Evolutionary conservation across 805 yeast genomes (phyloP).

Genomic region (Barnettozyma salicaria): DNA sequence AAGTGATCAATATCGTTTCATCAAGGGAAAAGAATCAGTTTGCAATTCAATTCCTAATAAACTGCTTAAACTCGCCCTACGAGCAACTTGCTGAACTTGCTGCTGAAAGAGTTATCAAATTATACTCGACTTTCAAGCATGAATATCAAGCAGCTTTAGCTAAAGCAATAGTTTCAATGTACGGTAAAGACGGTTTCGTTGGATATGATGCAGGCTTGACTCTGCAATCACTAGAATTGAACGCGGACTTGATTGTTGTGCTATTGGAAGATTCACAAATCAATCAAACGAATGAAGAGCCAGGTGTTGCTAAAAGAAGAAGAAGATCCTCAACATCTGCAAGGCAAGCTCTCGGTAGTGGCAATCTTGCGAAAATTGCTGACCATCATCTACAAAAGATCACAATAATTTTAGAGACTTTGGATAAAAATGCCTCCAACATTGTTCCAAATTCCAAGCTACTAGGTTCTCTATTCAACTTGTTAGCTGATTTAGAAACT

Average conservation of each 20-base stretch:
- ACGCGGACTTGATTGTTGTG: constrained; percentile 50
- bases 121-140: constrained; percentile 51
- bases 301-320: constrained; percentile 66
- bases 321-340: constrained; percentile 74
- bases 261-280: constrained; percentile 57
- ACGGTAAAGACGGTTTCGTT: constrained; percentile 34
- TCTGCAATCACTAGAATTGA: constrained; percentile 48
- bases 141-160: constrained; percentile 55
- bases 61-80: constrained; percentile 41
- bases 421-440: constrained; percentile 44
- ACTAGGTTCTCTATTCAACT: constrained; percentile 48
- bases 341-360: constrained; percentile 66
- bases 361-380: constrained; percentile 67
- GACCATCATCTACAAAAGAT: constrained; percentile 71
- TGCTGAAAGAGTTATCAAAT: constrained; percentile 42
- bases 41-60: constrained; percentile 57
- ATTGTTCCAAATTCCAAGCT: constrained; percentile 36
- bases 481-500: constrained; percentile 71
- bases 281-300: constrained; percentile 35
- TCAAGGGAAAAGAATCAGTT: constrained; percentile 49
- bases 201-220: constrained; percentile 49
- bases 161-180: constrained; percentile 53
- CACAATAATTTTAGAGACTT: constrained; percentile 71
- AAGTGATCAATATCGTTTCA: constrained; percentile 54
- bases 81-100: constrained; percentile 43